Percentiles rank a stretch among this genome's conserved stretches.
Evolutionary conservation across 768 basidiomycete species (phyloP).

Genomic region (Thelephora aurantiotincta): DNA sequence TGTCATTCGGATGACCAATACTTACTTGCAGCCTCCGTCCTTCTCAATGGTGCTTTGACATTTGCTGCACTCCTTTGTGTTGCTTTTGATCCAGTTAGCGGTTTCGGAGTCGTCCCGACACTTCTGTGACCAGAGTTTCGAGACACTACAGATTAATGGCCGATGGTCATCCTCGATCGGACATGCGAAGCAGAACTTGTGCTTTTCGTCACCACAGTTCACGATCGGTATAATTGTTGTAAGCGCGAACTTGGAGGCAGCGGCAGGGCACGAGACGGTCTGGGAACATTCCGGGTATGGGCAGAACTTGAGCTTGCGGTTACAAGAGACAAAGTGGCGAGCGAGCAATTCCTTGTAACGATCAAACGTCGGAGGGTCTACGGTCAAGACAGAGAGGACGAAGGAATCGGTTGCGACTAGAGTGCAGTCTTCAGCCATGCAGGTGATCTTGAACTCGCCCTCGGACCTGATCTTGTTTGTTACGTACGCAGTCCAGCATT

Average conservation of each 20-base stretch:
- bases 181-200: conserved; percentile 94
- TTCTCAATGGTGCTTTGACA: conserved; percentile 99
- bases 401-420: conserved; percentile 53
- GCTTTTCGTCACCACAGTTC: conserved; percentile 55
- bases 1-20: conserved; percentile 12
- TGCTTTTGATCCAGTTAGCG: conserved; percentile 99
- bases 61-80: conserved; percentile 94
- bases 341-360: conserved; percentile 83
- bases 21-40: conserved; percentile 99
- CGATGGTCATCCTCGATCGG: conserved; percentile 79
- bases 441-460: conserved; percentile 56
- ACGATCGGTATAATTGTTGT: conserved; percentile 81
- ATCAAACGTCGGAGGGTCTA: conserved; percentile 36
- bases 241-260: conserved; percentile 59
- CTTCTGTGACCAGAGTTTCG: conserved; percentile 92
- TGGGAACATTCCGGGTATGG: conserved; percentile 90
- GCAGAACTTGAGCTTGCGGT: conserved; percentile 79
- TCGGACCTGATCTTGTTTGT: conserved; percentile 73
- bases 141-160: conserved; percentile 79
- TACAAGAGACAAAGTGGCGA: conserved; percentile 81
- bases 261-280: conserved; percentile 79
- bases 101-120: conserved; percentile 97
- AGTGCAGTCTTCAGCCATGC: conserved; percentile 71
- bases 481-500: conserved; percentile 76
- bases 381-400: conserved; percentile 38